Evolutionary conservation across 257 asterid species (phyloP), one percentile per base, ranked within the genome.

Genomic region (Eustoma russellianum): DNA sequence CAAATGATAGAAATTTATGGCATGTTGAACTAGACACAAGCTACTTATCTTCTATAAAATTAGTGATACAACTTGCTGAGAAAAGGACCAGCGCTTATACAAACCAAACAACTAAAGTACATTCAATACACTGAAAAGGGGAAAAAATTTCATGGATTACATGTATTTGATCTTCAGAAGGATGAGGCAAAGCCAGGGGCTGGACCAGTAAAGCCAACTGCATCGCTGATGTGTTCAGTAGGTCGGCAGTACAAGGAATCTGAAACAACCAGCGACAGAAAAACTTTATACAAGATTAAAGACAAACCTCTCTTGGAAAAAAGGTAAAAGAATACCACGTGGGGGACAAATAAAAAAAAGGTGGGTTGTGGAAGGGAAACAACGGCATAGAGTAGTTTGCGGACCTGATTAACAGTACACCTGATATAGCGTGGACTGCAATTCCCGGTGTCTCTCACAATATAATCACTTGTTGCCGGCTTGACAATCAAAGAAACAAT

Each of bases 341-440:
- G 56, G 46, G 16, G 30, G 44, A 48, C 64, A 44, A 40, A n/a
- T 18, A 47, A 46, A 17, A 50, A 38, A 33, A 46, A 40, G 45
- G 57, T 47, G 30, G 2, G 30, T 24, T 41, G 57, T 59, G 53
- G 43, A 38, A 10, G 13, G 30, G 43, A 11, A 38, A 8, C 43
- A 9, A 33, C 10, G 9, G 50, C 43, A 9, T 34, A 41, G 45
- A 19, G 6, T 55, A 54, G 41, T 41, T n/a, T 14, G 11, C 63
- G 40, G 43, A 84, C 97, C 97, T 88, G 99, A 73, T 88, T 92
- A 62, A 85, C 78, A 53, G 99, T 88, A 73, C 95, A 92, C 73
- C 99, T 78, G 79, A 92, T 77, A 83, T 79, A 83, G 61, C 99
- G 97, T 46, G 99, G 97, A 67, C 99, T 92, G 82, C 97, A 88